phyloP scores from a whole-genome alignment of 192 early-diverging fungal species.

The Gryganskiella cystojenkinii region DNA sequence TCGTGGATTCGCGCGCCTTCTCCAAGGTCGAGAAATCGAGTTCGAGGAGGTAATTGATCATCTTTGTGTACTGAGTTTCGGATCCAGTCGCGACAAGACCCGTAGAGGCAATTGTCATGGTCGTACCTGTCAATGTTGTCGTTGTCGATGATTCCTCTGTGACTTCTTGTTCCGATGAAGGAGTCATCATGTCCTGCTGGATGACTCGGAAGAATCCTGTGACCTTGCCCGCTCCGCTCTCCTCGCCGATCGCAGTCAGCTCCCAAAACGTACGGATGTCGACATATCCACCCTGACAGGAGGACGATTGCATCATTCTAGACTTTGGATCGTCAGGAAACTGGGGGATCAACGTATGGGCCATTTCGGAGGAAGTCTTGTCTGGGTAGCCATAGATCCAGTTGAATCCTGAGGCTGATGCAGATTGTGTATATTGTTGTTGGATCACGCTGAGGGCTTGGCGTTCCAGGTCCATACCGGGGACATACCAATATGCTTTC shows the following conservation, averaged over 20 bases:
- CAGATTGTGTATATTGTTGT: neutral
- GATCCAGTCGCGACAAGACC: neutral
- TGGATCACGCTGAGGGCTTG: conserved; percentile 43
- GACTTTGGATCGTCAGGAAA: conserved; percentile 47
- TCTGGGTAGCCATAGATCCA: conserved; percentile 54
- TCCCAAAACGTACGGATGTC: conserved; percentile 65
- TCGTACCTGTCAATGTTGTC: neutral
- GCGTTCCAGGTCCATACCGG: conserved; percentile 59
- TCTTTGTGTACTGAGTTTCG: conserved; percentile 17
- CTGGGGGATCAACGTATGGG: conserved; percentile 25
- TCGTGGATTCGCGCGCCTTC: conserved; percentile 2
- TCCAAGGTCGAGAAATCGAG: conserved; percentile 32
- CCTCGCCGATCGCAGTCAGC: conserved; percentile 75
- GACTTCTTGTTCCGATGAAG: neutral
- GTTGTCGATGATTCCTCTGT: neutral
- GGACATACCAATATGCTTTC: conserved; percentile 65
- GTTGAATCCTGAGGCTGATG: conserved; percentile 19
- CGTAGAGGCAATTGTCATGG: neutral
- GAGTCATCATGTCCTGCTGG: neutral
- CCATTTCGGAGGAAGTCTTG: conserved; percentile 31
- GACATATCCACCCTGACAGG: conserved; percentile 17
- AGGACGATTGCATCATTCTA: conserved; percentile 32
- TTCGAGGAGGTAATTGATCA: conserved; percentile 27
- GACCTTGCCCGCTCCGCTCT: conserved; percentile 77
- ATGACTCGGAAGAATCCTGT: conserved; percentile 70